These are phyloP conservation scores for Adansonia rubrostipa DNA, from an alignment of 441 rosid genomes.

Conservation along the genomic window DNA sequence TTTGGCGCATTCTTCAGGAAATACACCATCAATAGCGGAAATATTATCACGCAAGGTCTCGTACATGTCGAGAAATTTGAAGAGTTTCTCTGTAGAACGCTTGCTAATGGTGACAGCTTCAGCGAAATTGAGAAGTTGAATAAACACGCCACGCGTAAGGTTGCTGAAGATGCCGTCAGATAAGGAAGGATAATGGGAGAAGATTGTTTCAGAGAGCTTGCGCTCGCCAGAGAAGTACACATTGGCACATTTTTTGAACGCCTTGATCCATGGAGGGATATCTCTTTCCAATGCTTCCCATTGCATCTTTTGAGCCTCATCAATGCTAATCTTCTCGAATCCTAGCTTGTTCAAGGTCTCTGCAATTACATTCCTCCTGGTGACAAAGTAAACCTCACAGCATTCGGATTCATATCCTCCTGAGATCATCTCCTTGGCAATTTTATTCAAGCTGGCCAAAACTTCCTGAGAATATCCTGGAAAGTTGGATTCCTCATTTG, in stretches of 20 bases:
- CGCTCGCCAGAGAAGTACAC: slow-evolving; percentile 61
- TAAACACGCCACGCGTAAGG: slow-evolving; percentile 51
- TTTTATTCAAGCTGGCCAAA: slow-evolving; percentile 45
- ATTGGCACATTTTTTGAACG: slow-evolving; percentile 58
- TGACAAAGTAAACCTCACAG: slow-evolving; percentile 55
- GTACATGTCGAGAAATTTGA: slow-evolving; percentile 81
- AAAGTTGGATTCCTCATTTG: slow-evolving; percentile 25
- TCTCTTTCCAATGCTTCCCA: slow-evolving; percentile 81
- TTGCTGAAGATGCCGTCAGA: slow-evolving; percentile 53
- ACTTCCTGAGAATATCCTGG: slow-evolving; percentile 49
- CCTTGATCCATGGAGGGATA: slow-evolving; percentile 66
- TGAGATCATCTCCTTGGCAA: slow-evolving; percentile 63
- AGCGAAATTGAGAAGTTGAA: slow-evolving; percentile 70
- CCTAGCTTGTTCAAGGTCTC: slow-evolving; percentile 55
- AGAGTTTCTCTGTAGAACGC: slow-evolving; percentile 74
- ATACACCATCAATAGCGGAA: slow-evolving; percentile 43
- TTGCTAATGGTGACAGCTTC: slow-evolving; percentile 78
- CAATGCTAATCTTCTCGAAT: slow-evolving; percentile 71
- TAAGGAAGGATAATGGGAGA: slow-evolving; percentile 37
- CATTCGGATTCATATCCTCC: slow-evolving; percentile 80
- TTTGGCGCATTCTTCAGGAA: slow-evolving; percentile 42
- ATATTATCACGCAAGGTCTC: slow-evolving; percentile 69
- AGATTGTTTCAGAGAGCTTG: slow-evolving; percentile 55
- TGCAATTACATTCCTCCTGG: slow-evolving; percentile 61
- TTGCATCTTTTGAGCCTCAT: slow-evolving; percentile 76